Evolutionary conservation across 257 asterid genomes (phyloP), one percentile per base, ranked within the genome.

Genomic region (Ballota nigra): DNA sequence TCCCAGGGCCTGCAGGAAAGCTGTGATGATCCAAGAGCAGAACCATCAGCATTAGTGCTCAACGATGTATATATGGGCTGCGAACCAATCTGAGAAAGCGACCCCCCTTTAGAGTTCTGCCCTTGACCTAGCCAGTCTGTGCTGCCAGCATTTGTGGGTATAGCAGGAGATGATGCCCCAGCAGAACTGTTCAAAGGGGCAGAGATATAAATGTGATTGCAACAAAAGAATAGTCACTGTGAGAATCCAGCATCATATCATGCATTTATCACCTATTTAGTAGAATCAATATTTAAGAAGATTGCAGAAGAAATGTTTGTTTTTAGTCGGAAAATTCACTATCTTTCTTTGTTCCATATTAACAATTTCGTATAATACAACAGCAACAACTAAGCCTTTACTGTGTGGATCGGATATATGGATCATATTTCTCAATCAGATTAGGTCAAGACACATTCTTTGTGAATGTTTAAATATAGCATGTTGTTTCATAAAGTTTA

Each of bases 1-100:
- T 95, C 99, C 97, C 99, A 92, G 68, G 99, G 98, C 83, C 99
- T 87, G 78, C 99, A 95, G n/a, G 98, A 88, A 71, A 97, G 91
- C 81, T 87, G 96, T 52, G 97, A 92, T 15, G 97, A 84, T 75
- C 96, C 97, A 70, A 92, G 89, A 51, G 90, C 94, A 71, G 96
- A 90, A 81, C 97, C 98, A 85, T 90, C 92, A 67, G 89, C 97
- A 79, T 92, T 95, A 55, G 89, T 88, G 79, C 99, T 88, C 87
- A 85, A 73, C n/a, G 98, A 88, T 47, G 89, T 60, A 74, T 87
- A 51, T 78, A 81, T 72, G 68, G 89, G 96, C 78, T 84, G 96
- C n/a, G 96, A 87, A 52, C 95, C 95, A 59, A 88, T 68, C n/a
- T 89, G 95, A 69, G 95, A 87, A 72, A 86, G 79, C 20, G 98